Conservation (phyloP, 345 rosid genomes). For the Lumnitzera littorea region DNA sequence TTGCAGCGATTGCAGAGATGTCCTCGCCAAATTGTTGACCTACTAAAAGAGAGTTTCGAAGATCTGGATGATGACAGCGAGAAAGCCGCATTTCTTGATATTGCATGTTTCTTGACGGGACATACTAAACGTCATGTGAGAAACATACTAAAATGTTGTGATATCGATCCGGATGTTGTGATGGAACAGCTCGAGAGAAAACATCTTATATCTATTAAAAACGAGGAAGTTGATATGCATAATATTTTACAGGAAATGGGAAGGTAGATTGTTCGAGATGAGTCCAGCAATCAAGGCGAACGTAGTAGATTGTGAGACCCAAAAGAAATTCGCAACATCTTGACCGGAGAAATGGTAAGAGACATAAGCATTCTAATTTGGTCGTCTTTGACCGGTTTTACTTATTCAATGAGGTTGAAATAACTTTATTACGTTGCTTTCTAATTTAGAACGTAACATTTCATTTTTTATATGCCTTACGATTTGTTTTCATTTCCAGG, state of each 20-base stretch:
- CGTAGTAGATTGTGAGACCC: conserved; percentile 9
- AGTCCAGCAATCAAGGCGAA: conserved; percentile 17
- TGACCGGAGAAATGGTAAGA: conserved; percentile 6
- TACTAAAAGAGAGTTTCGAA: conserved; percentile 12
- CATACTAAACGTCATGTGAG: background rate
- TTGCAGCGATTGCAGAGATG: conserved; percentile 1
- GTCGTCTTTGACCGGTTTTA: too few species aligned
- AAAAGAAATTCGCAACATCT: conserved; percentile 1
- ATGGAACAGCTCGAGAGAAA: conserved; percentile 5
- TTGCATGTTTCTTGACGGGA: conserved; percentile 19
- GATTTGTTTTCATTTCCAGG: background rate
- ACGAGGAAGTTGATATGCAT: conserved; percentile 16
- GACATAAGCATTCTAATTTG: background rate
- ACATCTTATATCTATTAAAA: conserved; percentile 10
- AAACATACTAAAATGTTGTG: conserved; percentile 1
- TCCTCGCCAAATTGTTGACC: background rate
- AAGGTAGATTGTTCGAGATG: conserved; percentile 16
- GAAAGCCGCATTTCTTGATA: conserved; percentile 14
- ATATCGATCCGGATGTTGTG: conserved; percentile 1
- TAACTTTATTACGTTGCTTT: too few species aligned
- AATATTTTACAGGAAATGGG: conserved; percentile 27
- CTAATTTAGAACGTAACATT: background rate
- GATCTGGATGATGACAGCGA: conserved; percentile 1
- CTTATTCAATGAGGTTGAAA: too few species aligned
- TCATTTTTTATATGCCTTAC: background rate